phyloP scores from a whole-genome alignment of 768 basidiomycete species.

The Mrakia frigida region DNA sequence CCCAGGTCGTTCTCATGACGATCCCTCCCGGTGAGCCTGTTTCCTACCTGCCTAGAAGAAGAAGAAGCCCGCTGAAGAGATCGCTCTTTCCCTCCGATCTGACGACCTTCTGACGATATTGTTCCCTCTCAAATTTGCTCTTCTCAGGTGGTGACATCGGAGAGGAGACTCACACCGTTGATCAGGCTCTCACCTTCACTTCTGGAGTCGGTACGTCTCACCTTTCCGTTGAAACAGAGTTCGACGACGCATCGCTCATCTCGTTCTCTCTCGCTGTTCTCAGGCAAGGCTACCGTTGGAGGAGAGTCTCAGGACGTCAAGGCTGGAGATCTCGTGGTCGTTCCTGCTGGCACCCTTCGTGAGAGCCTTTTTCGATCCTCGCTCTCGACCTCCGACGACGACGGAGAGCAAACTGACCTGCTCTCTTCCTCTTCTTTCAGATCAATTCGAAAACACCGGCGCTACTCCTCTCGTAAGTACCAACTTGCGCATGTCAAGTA shows the following conservation, averaged over 20 bases:
- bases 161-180: slow-evolving; percentile 46
- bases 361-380: no score
- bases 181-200: slow-evolving; percentile 46
- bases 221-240: not conserved
- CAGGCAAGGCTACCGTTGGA: slow-evolving; percentile 44
- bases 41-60: no score
- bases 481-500: no score
- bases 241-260: not conserved
- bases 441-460: slow-evolving; percentile 43
- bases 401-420: no score
- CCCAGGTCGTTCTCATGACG: slow-evolving; percentile 47
- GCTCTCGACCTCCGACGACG: no score
- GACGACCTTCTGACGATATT: not conserved
- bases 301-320: slow-evolving; percentile 46
- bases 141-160: slow-evolving; percentile 44
- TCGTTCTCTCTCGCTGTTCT: not conserved
- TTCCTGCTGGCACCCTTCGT: slow-evolving; percentile 46
- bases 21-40: slow-evolving; percentile 40
- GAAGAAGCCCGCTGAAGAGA: no score
- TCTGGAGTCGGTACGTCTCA: slow-evolving; percentile 36
- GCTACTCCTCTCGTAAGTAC: slow-evolving; percentile 38
- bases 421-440: no score
- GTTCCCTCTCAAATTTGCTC: not conserved
- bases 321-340: slow-evolving; percentile 45
- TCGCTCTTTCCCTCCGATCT: not conserved